These are phyloP conservation scores for Parascedosporium putredinis DNA, from an alignment of 2,329 filamentous ascomycete genomes.

Conservation along the genomic window DNA sequence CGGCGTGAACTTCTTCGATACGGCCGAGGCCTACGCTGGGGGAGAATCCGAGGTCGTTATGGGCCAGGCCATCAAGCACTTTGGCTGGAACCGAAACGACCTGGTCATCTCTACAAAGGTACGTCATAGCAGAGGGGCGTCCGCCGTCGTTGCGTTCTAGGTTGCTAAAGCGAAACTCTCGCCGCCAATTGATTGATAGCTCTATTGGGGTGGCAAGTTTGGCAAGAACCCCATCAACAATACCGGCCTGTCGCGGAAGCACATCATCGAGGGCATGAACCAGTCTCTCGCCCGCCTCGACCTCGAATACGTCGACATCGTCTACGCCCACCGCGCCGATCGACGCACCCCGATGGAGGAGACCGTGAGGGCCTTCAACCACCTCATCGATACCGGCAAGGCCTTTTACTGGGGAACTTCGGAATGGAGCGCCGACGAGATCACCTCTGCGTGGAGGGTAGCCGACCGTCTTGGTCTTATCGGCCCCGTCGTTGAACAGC, in stretches of 20 bases:
- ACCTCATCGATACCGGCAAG: slow-evolving; percentile 57
- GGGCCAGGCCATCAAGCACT: slow-evolving; percentile 49
- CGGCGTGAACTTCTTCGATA: slow-evolving; percentile 55
- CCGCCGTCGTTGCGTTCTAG: too few relatives aligned
- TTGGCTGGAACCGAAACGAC: slow-evolving; percentile 50
- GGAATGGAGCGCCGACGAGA: slow-evolving; percentile 57
- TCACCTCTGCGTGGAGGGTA: slow-evolving; percentile 50
- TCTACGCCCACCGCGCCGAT: slow-evolving; percentile 61
- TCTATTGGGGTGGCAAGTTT: slow-evolving; percentile 54
- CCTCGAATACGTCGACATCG: slow-evolving; percentile 54
- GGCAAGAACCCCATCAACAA: slow-evolving; percentile 57
- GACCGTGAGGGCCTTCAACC: slow-evolving; percentile 59
- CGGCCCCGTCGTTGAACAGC: slow-evolving; percentile 57
- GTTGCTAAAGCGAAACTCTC: background rate
- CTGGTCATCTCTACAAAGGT: slow-evolving; percentile 52
- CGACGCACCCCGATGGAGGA: slow-evolving; percentile 60
- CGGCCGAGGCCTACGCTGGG: slow-evolving; percentile 45
- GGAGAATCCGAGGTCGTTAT: slow-evolving; percentile 55
- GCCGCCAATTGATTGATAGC: too few relatives aligned
- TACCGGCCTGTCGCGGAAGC: slow-evolving; percentile 56
- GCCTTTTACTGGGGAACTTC: slow-evolving; percentile 63
- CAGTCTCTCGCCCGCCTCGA: slow-evolving; percentile 45
- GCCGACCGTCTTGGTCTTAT: slow-evolving; percentile 51
- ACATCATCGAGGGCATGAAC: slow-evolving; percentile 56
- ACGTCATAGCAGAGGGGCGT: too few relatives aligned